Conservation (phyloP, 2,329 filamentous ascomycete genomes). For the Penicillium sp. region DNA sequence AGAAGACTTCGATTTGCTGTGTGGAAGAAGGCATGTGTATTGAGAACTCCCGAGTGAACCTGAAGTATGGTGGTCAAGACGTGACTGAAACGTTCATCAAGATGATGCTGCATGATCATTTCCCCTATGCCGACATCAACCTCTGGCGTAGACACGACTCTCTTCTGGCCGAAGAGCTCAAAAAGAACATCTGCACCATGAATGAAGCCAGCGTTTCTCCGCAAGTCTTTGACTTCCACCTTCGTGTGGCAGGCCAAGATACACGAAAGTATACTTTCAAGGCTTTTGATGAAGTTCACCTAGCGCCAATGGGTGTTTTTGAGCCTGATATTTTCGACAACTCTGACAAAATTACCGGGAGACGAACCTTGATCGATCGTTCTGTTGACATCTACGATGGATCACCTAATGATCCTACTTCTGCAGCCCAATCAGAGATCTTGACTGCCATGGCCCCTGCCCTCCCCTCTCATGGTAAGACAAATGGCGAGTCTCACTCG, state of each 20-base stretch:
- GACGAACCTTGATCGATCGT: constrained; percentile 76
- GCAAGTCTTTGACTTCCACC: constrained; percentile 83
- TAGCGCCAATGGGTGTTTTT: constrained; percentile 95
- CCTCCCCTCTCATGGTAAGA: constrained; percentile 25
- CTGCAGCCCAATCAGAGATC: constrained; percentile 73
- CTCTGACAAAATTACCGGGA: constrained; percentile 70
- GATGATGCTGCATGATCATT: constrained; percentile 96
- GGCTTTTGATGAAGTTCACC: constrained; percentile 90
- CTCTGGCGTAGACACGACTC: constrained; percentile 87
- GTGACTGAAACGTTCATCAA: constrained; percentile 93
- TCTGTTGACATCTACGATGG: constrained; percentile 94
- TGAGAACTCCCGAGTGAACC: constrained; percentile 89
- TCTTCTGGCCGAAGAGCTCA: constrained; percentile 88
- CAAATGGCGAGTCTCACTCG: constrained; percentile 39
- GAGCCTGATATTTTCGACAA: constrained; percentile 85
- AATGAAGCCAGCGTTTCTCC: constrained; percentile 86
- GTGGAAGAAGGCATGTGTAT: constrained; percentile 95
- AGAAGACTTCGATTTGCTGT: constrained; percentile 96
- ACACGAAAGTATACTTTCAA: constrained; percentile 95
- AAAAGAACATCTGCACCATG: constrained; percentile 89
- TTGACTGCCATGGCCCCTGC: constrained; percentile 51
- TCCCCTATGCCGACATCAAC: constrained; percentile 94
- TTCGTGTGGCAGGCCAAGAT: constrained; percentile 81
- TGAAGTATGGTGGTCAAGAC: constrained; percentile 90
- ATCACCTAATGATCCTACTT: constrained; percentile 85